Conservation (phyloP, 306 rosid species). For the Quercus suber region DNA sequence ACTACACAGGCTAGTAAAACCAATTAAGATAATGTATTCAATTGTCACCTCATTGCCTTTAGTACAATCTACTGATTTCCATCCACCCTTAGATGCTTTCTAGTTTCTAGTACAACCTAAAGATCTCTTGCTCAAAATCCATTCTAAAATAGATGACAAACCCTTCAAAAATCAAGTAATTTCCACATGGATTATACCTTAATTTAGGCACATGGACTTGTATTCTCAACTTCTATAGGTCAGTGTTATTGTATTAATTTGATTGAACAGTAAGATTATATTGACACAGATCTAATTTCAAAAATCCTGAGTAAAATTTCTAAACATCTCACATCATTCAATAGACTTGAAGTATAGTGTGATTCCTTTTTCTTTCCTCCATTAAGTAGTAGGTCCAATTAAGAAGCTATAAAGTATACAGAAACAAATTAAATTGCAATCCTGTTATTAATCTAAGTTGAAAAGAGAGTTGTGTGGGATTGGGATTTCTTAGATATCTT, state of each 20-base stretch:
- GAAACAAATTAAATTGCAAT: not conserved
- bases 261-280: not conserved
- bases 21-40: not conserved
- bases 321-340: not conserved
- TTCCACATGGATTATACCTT: not conserved
- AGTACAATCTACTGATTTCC: too few relatives aligned
- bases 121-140: not conserved
- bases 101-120: too few relatives aligned
- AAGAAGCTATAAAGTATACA: not conserved
- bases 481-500: constrained; percentile 6
- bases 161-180: not conserved
- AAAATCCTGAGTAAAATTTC: not conserved
- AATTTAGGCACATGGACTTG: not conserved
- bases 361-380: not conserved
- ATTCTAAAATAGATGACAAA: not conserved
- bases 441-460: not conserved
- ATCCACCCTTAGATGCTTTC: too few relatives aligned
- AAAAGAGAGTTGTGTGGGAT: not conserved
- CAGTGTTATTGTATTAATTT: not conserved
- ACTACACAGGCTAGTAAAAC: not conserved
- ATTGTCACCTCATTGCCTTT: too few relatives aligned
- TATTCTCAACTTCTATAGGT: not conserved
- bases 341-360: not conserved
- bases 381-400: not conserved
- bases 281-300: not conserved